Percentiles rank a stretch among this genome's conserved stretches.
These are phyloP conservation scores for Sarcodon aspratus DNA, from an alignment of 768 basidiomycete genomes.

Conservation along the genomic window DNA sequence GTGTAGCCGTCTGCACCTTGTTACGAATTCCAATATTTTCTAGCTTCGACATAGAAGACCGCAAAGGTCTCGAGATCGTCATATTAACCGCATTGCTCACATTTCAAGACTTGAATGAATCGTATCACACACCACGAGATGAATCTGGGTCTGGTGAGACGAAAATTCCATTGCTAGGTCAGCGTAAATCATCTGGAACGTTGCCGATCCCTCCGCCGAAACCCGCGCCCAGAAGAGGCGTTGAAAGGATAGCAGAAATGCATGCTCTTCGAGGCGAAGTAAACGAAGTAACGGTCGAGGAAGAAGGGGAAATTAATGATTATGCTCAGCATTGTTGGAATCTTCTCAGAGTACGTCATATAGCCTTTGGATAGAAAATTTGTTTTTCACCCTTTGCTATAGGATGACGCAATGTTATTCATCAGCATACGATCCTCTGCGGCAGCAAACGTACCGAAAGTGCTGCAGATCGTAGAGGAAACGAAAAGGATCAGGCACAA, in stretches of 20 bases:
- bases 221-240: slow-evolving; percentile 51
- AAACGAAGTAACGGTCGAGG: slow-evolving; percentile 63
- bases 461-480: slow-evolving; percentile 70
- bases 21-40: not conserved
- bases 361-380: not conserved
- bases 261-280: slow-evolving; percentile 57
- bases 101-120: slow-evolving; percentile 62
- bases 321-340: slow-evolving; percentile 60
- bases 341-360: slow-evolving; percentile 44
- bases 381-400: not conserved
- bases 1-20: slow-evolving; percentile 4
- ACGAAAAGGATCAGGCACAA: slow-evolving; percentile 70
- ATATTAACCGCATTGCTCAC: slow-evolving; percentile 68
- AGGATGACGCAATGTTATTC: slow-evolving; percentile 79
- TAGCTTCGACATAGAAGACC: slow-evolving; percentile 77
- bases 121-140: slow-evolving; percentile 24
- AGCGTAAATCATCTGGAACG: not conserved
- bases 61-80: slow-evolving; percentile 79
- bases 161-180: slow-evolving; percentile 1
- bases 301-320: slow-evolving; percentile 51
- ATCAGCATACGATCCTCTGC: slow-evolving; percentile 59
- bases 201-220: slow-evolving; percentile 25
- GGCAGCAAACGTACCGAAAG: slow-evolving; percentile 59
- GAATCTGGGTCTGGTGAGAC: not conserved
- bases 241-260: slow-evolving; percentile 62